These are phyloP conservation scores for Tolypocladium nubicola DNA, from an alignment of 2,329 filamentous ascomycete genomes.

Conservation along the genomic window DNA sequence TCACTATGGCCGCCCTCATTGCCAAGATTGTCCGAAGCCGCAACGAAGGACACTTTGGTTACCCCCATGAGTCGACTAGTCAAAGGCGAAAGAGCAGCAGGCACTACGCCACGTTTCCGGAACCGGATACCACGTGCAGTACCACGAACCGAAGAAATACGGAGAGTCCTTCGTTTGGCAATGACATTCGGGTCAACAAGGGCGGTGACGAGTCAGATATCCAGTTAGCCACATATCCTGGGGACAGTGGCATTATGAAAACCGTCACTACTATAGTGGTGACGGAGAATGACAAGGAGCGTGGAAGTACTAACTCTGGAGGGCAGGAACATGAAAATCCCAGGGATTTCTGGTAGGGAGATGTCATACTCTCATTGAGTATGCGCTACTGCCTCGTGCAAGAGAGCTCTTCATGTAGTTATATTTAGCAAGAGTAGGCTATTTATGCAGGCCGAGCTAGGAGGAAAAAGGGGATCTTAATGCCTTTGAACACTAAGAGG, in stretches of 20 bases:
- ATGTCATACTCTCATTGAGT: too few relatives aligned
- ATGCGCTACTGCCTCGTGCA: too few relatives aligned
- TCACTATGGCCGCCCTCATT: slow-evolving; percentile 41
- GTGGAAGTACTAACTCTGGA: not conserved
- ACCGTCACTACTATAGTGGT: not conserved
- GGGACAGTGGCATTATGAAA: not conserved
- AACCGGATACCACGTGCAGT: not conserved
- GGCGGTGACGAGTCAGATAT: not conserved
- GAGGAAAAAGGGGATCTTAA: too few relatives aligned
- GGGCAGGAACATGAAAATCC: not conserved
- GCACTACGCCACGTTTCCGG: not conserved
- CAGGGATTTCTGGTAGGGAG: not conserved
- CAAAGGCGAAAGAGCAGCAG: not conserved
- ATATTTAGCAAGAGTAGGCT: too few relatives aligned
- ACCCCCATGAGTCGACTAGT: not conserved
- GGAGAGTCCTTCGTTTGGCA: not conserved
- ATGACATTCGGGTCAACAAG: slow-evolving; percentile 3
- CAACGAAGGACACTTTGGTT: not conserved
- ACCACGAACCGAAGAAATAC: not conserved
- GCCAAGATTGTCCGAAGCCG: slow-evolving; percentile 20
- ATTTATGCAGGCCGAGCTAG: too few relatives aligned
- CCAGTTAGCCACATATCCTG: not conserved
- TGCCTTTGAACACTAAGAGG: too few relatives aligned
- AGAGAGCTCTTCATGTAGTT: too few relatives aligned
- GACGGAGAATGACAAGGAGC: not conserved